Percentiles rank a stretch among this genome's conserved stretches.
Conservation (phyloP, 2,329 filamentous ascomycete species). For the Ampelomyces quisqualis region DNA sequence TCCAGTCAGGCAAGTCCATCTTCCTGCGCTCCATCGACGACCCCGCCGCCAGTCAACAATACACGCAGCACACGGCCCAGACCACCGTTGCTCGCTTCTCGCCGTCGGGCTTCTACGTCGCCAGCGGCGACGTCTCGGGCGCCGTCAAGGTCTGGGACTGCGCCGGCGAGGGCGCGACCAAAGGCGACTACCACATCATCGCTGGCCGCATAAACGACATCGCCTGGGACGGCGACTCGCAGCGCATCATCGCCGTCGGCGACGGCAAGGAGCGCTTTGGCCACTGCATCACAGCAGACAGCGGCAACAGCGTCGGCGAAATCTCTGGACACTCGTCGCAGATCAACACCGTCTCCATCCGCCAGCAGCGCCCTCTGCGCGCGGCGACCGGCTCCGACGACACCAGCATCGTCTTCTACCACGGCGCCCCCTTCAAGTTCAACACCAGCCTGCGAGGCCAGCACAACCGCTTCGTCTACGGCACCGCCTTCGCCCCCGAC, state of each 20-base stretch:
- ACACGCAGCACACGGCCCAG: constrained; percentile 82
- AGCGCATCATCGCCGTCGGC: constrained; percentile 93
- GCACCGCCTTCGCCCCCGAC: constrained; percentile 85
- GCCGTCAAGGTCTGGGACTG: constrained; percentile 89
- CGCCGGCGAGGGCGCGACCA: constrained; percentile 81
- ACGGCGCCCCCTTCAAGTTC: constrained; percentile 95
- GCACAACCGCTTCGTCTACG: constrained; percentile 88
- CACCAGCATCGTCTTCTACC: constrained; percentile 84
- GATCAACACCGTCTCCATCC: constrained; percentile 88
- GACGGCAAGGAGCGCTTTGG: constrained; percentile 93
- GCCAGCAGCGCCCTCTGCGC: constrained; percentile 84
- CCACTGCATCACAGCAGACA: constrained; percentile 85
- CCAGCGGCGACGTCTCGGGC: constrained; percentile 84
- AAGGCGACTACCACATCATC: constrained; percentile 91
- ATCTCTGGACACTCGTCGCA: constrained; percentile 87
- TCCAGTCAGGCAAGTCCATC: constrained; percentile 94
- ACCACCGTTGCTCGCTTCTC: constrained; percentile 94
- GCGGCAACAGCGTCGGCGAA: constrained; percentile 93
- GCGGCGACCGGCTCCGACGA: constrained; percentile 92
- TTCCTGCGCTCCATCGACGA: constrained; percentile 94
- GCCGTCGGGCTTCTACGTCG: constrained; percentile 91
- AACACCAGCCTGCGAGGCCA: constrained; percentile 74
- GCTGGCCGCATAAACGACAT: constrained; percentile 94
- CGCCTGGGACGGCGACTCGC: constrained; percentile 95
- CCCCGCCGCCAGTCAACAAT: constrained; percentile 81